Conservation (phyloP, 768 basidiomycete species). For the Russula emetica region DNA sequence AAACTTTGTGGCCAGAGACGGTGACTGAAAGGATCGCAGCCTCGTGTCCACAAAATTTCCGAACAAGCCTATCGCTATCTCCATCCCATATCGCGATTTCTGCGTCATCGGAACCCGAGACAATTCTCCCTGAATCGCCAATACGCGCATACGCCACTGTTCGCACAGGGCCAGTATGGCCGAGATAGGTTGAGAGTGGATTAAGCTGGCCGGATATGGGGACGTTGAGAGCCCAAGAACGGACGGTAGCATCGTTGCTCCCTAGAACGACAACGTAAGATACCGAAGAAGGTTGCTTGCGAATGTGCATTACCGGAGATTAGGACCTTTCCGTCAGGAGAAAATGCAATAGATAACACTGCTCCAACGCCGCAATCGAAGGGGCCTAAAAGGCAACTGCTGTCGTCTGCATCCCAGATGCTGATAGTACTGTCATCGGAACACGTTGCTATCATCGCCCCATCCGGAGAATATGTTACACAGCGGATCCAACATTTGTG, state of each 20-base stretch:
- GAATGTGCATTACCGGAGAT: constrained; percentile 3
- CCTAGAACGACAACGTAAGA: constrained; percentile 11
- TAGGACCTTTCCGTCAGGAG: constrained; percentile 6
- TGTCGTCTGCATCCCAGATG: constrained; percentile 22
- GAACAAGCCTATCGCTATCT: neutral
- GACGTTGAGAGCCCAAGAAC: neutral
- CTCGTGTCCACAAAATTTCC: neutral
- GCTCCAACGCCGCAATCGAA: neutral
- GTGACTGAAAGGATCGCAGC: constrained; percentile 10
- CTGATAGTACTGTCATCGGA: constrained; percentile 20
- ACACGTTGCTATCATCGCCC: constrained; percentile 23
- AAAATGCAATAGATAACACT: constrained; percentile 14
- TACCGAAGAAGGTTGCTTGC: neutral
- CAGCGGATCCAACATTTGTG: constrained; percentile 21
- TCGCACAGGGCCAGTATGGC: constrained; percentile 29
- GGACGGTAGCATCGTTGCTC: constrained; percentile 5
- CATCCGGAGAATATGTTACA: constrained; percentile 24
- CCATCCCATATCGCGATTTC: constrained; percentile 18
- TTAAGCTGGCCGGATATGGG: too few relatives aligned
- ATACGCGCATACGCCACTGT: constrained; percentile 1
- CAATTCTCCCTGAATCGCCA: neutral
- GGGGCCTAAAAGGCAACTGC: neutral
- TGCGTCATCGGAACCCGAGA: constrained; percentile 13
- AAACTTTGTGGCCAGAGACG: constrained; percentile 5
- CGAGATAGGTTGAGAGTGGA: neutral